A percentile compares a stretch with the other conserved stretches of the same genome.
These are phyloP conservation scores for Nitzschia sp. DNA, from an alignment of 108 stramenopile species.

Conservation along the genomic window DNA sequence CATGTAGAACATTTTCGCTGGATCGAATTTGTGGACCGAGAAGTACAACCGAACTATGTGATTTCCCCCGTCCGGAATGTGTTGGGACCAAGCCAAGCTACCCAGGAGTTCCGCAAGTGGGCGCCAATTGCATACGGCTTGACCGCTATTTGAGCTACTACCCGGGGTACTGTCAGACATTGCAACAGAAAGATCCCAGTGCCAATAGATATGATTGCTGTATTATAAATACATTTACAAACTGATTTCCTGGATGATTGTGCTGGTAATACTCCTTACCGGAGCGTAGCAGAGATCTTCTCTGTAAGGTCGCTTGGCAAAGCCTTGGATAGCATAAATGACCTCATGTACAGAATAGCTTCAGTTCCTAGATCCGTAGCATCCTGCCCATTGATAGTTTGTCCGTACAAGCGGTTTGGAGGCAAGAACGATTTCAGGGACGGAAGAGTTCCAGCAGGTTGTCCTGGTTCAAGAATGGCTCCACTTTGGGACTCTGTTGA, in stretches of 20 bases:
- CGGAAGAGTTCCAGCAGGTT: neutral
- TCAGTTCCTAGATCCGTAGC: conserved; percentile 84
- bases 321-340: conserved; percentile 73
- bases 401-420: conserved; percentile 74
- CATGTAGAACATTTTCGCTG: conserved; percentile 50
- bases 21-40: conserved; percentile 59
- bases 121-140: too few relatives aligned
- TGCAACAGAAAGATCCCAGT: too few relatives aligned
- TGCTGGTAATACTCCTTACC: too few relatives aligned
- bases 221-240: too few relatives aligned
- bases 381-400: conserved; percentile 64
- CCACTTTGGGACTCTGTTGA: neutral
- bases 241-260: too few relatives aligned
- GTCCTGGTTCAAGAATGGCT: conserved; percentile 5
- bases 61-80: too few relatives aligned
- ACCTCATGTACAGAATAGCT: conserved; percentile 88
- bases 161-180: too few relatives aligned
- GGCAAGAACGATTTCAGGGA: conserved; percentile 53
- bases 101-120: too few relatives aligned
- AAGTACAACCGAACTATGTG: conserved; percentile 45
- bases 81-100: too few relatives aligned
- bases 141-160: too few relatives aligned
- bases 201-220: too few relatives aligned
- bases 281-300: conserved; percentile 32
- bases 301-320: conserved; percentile 63